A percentile compares a stretch with the other conserved stretches of the same genome.
Conservation (phyloP, 352 stramenopile genomes). For the Globisporangium splendens region DNA sequence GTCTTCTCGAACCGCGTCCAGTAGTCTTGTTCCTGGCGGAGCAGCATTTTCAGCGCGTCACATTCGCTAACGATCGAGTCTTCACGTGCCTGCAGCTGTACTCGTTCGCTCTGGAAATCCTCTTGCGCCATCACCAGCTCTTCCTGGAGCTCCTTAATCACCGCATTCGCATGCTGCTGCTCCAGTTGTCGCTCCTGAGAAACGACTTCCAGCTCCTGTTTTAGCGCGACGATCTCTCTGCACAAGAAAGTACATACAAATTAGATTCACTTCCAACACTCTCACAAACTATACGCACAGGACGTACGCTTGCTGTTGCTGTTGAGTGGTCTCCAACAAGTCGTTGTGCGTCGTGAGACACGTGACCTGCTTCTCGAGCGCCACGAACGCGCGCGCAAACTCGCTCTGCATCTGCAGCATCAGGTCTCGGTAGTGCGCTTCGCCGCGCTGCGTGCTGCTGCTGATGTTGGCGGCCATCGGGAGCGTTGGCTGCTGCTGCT, state of each 20-base stretch:
- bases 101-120: constrained; percentile 11
- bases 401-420: constrained; percentile 61
- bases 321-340: constrained; percentile 21
- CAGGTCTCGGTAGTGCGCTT: constrained; percentile 46
- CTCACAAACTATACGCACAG: neutral
- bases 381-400: constrained; percentile 41
- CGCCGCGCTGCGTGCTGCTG: constrained; percentile 5
- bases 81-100: constrained; percentile 17
- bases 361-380: constrained; percentile 55
- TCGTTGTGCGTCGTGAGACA: constrained; percentile 49
- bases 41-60: constrained; percentile 29
- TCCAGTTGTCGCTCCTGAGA: constrained; percentile 15
- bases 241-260: neutral
- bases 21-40: constrained; percentile 52
- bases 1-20: constrained; percentile 27
- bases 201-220: constrained; percentile 15
- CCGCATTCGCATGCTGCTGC: constrained; percentile 10
- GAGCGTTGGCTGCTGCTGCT: neutral
- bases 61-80: constrained; percentile 29
- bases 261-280: neutral
- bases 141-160: constrained; percentile 16
- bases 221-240: constrained; percentile 14
- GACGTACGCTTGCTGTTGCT: constrained; percentile 18
- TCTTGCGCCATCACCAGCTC: constrained; percentile 19
- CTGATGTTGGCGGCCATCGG: neutral